These are phyloP conservation scores for Chalciporus chontae DNA, from an alignment of 768 basidiomycete species.

Conservation along the genomic window DNA sequence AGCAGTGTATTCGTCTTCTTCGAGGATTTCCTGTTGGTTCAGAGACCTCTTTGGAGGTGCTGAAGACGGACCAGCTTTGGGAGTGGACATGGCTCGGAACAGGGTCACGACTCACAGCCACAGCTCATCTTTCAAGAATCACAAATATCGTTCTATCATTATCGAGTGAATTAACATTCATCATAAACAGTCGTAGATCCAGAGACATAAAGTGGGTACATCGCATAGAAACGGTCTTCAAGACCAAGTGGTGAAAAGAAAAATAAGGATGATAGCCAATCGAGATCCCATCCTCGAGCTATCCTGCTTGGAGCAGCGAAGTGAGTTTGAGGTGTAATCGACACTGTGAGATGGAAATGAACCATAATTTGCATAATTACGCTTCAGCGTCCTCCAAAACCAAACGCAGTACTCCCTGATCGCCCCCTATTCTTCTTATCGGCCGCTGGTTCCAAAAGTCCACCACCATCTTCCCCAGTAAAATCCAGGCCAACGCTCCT, in stretches of 20 bases:
- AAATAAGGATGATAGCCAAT: slow-evolving; percentile 8
- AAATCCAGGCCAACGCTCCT: slow-evolving; percentile 38
- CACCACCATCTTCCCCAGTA: slow-evolving; percentile 16
- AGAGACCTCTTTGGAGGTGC: slow-evolving; percentile 50
- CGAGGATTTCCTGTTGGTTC: slow-evolving; percentile 67
- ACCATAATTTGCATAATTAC: slow-evolving; percentile 14
- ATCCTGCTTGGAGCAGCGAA: slow-evolving; percentile 12
- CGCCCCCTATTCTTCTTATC: slow-evolving; percentile 26
- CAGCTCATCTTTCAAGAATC: slow-evolving; percentile 4
- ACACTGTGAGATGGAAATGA: slow-evolving; percentile 8
- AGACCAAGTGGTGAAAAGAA: slow-evolving; percentile 18
- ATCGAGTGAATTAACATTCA: slow-evolving; percentile 18
- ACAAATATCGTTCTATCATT: slow-evolving; percentile 17
- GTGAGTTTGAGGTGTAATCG: slow-evolving; percentile 9
- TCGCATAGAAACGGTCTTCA: slow-evolving; percentile 19
- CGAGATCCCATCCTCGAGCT: slow-evolving; percentile 5
- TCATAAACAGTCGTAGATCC: slow-evolving; percentile 24
- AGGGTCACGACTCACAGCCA: slow-evolving; percentile 12
- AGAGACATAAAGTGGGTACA: slow-evolving; percentile 13
- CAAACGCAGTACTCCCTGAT: slow-evolving; percentile 25
- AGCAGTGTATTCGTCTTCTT: slow-evolving; percentile 94
- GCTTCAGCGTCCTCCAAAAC: slow-evolving; percentile 22
- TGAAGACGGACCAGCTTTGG: slow-evolving; percentile 26
- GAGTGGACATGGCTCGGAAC: slow-evolving; percentile 27
- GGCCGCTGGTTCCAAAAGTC: slow-evolving; percentile 13